phyloP scores from a whole-genome alignment of 768 basidiomycete genomes.

The Leccinum rimulosum region DNA sequence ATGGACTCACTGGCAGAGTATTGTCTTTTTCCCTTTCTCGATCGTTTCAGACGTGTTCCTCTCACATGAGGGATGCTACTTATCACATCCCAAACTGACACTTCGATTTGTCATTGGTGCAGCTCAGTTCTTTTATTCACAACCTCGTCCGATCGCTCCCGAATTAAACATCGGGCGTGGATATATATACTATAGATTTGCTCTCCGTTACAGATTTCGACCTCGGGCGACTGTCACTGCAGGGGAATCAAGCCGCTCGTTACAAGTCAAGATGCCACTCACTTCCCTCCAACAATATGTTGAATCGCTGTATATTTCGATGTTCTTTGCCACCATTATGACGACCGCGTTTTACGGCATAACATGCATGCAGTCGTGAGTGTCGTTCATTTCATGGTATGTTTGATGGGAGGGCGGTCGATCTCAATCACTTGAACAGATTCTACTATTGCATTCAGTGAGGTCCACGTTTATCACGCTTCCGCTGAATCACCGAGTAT shows the following conservation, averaged over 20 bases:
- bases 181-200: background rate
- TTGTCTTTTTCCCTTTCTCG: background rate
- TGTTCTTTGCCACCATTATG: background rate
- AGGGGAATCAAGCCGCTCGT: background rate
- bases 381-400: background rate
- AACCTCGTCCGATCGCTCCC: background rate
- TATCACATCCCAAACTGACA: background rate
- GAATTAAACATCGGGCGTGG: background rate
- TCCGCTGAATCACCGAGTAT: background rate
- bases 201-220: background rate
- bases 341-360: background rate
- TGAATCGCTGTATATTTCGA: background rate
- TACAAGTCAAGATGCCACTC: background rate
- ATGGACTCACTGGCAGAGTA: background rate
- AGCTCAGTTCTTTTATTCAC: background rate
- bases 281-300: background rate
- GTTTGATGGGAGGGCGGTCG: background rate
- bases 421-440: background rate
- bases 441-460: constrained; percentile 6
- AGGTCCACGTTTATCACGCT: background rate
- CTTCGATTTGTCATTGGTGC: background rate
- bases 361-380: background rate
- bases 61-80: background rate
- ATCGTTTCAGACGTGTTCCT: too few relatives aligned
- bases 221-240: background rate